phyloP scores from a whole-genome alignment of 345 rosid genomes.

The Carallia brachiata region DNA sequence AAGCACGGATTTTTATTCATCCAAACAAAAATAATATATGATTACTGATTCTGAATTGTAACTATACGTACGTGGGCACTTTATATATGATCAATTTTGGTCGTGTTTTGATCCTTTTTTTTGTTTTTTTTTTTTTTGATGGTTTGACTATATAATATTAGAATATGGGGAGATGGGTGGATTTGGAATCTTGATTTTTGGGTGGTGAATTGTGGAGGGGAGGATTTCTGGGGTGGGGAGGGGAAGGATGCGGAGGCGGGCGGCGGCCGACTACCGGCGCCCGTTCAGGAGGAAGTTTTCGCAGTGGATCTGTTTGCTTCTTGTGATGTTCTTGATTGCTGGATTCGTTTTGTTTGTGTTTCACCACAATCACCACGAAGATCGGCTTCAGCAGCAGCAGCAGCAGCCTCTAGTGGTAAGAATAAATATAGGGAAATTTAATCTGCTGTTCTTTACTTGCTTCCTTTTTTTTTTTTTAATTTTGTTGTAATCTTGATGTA shows the following conservation, averaged over 20 bases:
- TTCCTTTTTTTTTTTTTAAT: not conserved
- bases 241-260: constrained; percentile 86
- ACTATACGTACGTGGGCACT: not conserved
- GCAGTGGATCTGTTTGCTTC: constrained; percentile 80
- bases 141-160: constrained; percentile 14
- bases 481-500: not conserved
- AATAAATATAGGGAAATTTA: not conserved
- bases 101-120: not conserved
- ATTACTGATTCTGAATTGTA: too few relatives aligned
- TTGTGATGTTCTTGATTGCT: constrained; percentile 61
- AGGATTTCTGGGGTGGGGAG: constrained; percentile 12
- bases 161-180: constrained; percentile 19
- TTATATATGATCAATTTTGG: not conserved
- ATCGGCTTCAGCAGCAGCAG: constrained; percentile 30
- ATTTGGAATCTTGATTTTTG: constrained; percentile 31
- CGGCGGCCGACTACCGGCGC: constrained; percentile 96
- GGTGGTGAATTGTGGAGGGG: constrained; percentile 43
- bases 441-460: not conserved
- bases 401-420: constrained; percentile 11
- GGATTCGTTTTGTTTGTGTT: constrained; percentile 77
- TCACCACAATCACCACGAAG: constrained; percentile 81
- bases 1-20: not conserved
- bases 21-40: too few relatives aligned
- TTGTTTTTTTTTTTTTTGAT: not conserved
- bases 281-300: constrained; percentile 81